These are phyloP conservation scores for Purpureocillium takamizusanense DNA, from an alignment of 2,329 filamentous ascomycete genomes.

Conservation along the genomic window DNA sequence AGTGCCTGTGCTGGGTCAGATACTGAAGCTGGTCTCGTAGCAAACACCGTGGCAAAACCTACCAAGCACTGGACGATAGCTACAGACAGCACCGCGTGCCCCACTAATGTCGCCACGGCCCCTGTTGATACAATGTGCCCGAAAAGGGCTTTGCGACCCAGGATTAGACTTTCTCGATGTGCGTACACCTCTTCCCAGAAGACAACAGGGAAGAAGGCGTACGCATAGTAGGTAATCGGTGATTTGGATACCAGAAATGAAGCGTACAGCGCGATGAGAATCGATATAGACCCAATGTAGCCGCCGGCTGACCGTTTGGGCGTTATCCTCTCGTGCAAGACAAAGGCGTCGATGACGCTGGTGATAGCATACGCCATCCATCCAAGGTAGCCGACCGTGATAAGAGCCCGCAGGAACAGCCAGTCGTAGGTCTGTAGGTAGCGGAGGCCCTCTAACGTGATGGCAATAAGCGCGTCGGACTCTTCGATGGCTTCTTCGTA, in stretches of 20 bases:
- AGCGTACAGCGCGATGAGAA: constrained; percentile 67
- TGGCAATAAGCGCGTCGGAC: constrained; percentile 66
- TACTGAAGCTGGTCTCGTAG: constrained; percentile 1
- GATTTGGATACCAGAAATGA: constrained; percentile 74
- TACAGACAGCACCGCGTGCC: constrained; percentile 61
- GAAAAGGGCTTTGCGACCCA: constrained; percentile 61
- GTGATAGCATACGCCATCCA: constrained; percentile 93
- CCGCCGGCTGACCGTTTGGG: constrained; percentile 52
- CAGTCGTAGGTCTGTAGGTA: constrained; percentile 98
- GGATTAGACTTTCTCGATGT: constrained; percentile 57
- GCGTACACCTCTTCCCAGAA: constrained; percentile 97
- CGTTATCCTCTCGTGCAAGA: constrained; percentile 61
- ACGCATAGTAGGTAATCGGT: constrained; percentile 77
- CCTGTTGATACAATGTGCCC: constrained; percentile 54
- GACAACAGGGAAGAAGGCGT: constrained; percentile 82
- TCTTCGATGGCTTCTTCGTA: constrained; percentile 72
- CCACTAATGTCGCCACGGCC: constrained; percentile 46
- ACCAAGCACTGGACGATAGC: constrained; percentile 72
- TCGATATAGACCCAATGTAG: constrained; percentile 59
- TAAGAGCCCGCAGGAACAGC: constrained; percentile 83
- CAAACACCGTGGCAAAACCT: constrained; percentile 18
- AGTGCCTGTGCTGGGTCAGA: constrained; percentile 50
- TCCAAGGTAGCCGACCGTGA: constrained; percentile 84
- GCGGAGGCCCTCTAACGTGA: constrained; percentile 72
- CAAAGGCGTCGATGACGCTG: constrained; percentile 79